Conservation (phyloP, 768 basidiomycete genomes). For the Lactifluus echinatus region DNA sequence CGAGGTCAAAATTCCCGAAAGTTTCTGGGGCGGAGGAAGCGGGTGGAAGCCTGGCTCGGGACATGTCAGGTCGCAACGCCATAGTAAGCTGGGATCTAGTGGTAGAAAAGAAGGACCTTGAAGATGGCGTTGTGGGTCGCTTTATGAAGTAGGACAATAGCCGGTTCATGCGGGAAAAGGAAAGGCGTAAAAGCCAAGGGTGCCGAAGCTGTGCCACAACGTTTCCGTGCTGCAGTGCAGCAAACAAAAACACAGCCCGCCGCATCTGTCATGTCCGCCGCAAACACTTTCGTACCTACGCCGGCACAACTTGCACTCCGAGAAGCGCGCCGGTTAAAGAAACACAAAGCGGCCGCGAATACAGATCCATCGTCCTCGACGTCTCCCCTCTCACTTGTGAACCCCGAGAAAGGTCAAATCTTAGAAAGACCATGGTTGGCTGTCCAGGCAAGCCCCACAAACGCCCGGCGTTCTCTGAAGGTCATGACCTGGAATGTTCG, state of each 20-base stretch:
- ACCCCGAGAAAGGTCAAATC: constrained; percentile 23
- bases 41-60: not conserved
- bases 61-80: constrained; percentile 8
- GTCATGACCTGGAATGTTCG: constrained; percentile 82
- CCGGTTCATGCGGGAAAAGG: constrained; percentile 2
- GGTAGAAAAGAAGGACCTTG: constrained; percentile 5
- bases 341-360: constrained; percentile 34
- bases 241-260: not conserved
- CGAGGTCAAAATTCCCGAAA: constrained; percentile 77
- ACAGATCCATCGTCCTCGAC: not conserved
- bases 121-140: not conserved
- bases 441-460: constrained; percentile 14
- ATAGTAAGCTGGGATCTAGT: not conserved
- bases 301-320: constrained; percentile 50
- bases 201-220: not conserved
- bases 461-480: constrained; percentile 29
- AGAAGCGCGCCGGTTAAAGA: constrained; percentile 35
- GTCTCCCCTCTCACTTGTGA: constrained; percentile 14
- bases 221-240: not conserved
- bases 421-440: constrained; percentile 33
- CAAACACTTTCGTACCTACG: constrained; percentile 29
- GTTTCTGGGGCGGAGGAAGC: constrained; percentile 22
- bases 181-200: not conserved
- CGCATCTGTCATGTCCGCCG: not conserved
- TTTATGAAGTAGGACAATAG: constrained; percentile 8